phyloP scores from a whole-genome alignment of 495 filamentous ascomycete genomes.

The Peziza echinospora region DNA sequence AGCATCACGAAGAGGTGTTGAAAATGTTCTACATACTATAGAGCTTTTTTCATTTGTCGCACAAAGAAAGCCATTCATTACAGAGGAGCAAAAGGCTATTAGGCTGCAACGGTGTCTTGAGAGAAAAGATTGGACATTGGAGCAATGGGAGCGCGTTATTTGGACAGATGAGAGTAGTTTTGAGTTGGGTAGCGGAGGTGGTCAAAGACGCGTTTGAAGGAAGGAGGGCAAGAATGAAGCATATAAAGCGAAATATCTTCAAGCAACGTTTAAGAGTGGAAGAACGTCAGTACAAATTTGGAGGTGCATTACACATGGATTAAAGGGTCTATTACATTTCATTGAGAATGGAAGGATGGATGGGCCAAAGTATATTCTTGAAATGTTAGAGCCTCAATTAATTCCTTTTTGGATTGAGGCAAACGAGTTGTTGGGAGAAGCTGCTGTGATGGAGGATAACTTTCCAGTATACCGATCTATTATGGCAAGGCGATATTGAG shows the following conservation, averaged over 20 bases:
- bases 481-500: not conserved
- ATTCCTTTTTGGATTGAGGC: conserved; percentile 5
- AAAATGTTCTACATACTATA: too few species aligned
- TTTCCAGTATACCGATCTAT: not conserved
- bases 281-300: not conserved
- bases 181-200: not conserved
- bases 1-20: too few species aligned
- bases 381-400: conserved; percentile 4
- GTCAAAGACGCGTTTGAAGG: not conserved
- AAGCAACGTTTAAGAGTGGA: not conserved
- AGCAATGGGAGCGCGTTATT: conserved; percentile 3
- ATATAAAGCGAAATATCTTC: not conserved
- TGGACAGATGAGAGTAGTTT: conserved; percentile 7
- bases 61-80: not conserved
- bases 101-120: conserved; percentile 5
- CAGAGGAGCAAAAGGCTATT: not conserved
- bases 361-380: not conserved
- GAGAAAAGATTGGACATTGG: conserved; percentile 4
- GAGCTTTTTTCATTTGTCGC: too few species aligned
- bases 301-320: not conserved
- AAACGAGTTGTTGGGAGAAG: conserved; percentile 5
- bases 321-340: not conserved
- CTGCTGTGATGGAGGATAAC: conserved; percentile 4
- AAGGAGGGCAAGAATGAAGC: not conserved
- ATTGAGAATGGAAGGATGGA: not conserved